Percentiles rank a stretch among this genome's conserved stretches.
Conservation (phyloP, 352 stramenopile species). For the Phytopythium ostracodes region DNA sequence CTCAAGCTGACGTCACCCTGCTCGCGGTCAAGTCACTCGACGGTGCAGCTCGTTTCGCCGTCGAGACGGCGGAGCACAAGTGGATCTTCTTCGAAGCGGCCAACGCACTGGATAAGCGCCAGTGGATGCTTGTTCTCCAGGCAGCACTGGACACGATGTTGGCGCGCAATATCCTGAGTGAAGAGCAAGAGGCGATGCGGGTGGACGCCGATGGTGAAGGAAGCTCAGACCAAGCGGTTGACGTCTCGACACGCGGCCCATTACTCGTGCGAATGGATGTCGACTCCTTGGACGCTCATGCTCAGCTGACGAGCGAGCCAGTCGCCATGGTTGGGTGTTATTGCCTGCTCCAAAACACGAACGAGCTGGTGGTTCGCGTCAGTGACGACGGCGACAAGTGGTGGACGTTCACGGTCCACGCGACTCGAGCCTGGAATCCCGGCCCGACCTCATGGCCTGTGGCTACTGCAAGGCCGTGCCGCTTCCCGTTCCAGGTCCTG, state of each 20-base stretch:
- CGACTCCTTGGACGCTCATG: constrained; percentile 16
- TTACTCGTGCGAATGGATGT: constrained; percentile 38
- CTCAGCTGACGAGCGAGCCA: constrained; percentile 15
- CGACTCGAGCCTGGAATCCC: constrained; percentile 40
- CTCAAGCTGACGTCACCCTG: constrained; percentile 20
- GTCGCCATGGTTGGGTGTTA: constrained; percentile 40
- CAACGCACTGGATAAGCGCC: constrained; percentile 27
- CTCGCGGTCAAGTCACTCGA: constrained; percentile 25
- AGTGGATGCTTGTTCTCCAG: constrained; percentile 53
- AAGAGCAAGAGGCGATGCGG: constrained; percentile 18
- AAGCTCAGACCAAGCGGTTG: neutral
- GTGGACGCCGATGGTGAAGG: constrained; percentile 5
- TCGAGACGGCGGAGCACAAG: constrained; percentile 49
- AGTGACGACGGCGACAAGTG: constrained; percentile 25
- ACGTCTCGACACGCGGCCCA: constrained; percentile 14
- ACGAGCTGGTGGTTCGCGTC: constrained; percentile 35
- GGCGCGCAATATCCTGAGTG: constrained; percentile 37
- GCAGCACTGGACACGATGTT: constrained; percentile 46
- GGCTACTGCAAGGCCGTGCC: constrained; percentile 16
- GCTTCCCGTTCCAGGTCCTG: constrained; percentile 67
- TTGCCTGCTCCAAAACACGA: constrained; percentile 41
- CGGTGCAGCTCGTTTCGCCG: constrained; percentile 28
- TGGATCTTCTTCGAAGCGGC: constrained; percentile 42
- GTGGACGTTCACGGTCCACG: constrained; percentile 35
- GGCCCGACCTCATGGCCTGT: constrained; percentile 22